Base-by-base conservation (phyloP, 2,329 filamentous ascomycete species). In the Aureobasidium sp. region DNA sequence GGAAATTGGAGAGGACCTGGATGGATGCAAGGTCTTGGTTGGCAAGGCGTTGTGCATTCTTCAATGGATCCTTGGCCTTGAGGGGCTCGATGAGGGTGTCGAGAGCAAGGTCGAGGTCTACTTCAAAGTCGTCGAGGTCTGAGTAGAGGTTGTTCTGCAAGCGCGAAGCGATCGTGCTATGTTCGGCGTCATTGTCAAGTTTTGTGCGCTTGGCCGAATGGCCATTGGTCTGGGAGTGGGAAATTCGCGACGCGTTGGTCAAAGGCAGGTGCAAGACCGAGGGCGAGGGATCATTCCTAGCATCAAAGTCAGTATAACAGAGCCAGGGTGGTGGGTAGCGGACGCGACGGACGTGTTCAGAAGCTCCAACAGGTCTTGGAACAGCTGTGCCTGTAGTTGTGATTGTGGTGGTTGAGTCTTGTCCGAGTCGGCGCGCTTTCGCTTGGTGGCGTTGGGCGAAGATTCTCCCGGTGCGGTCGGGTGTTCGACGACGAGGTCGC, bases 201-300 rank as follows among this genome's bases (percentile, higher is more conserved):
- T 77, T 78, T 36, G 75, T 69, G 64, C 78, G 78, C 68, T 81
- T 81, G 34, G 71, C 66, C 27, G 75, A 72, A 48, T 76, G 75
- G 63, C 78, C 76, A 34, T 72, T 70, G 32, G 74, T 72, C 6
- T 59, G 50, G 27, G 25, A 21, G 1, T 21, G 21, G 21, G 21
- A 32, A 27, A 59, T 29, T 57, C 48, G 59, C 32, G 59, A 57
- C 29, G 53, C 58, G 67, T 64, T 60, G 68, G 66, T 65, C 36
- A 79, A 66, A n/a, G 73, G 64, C 60, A 74, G 71, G 34, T 75
- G 64, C 50, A 81, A 72, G 63, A 80, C 75, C 21, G 78, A 79
- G 25, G 78, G 77, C 10, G 71, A 68, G 2, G 76, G 77, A 67
- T 81, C 78, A 62, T 70, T 54, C 41, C 70, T 71, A 51, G 10